Conservation (phyloP, 371 early-diverging fungal genomes). For the Sanchytrium tribonematis region DNA sequence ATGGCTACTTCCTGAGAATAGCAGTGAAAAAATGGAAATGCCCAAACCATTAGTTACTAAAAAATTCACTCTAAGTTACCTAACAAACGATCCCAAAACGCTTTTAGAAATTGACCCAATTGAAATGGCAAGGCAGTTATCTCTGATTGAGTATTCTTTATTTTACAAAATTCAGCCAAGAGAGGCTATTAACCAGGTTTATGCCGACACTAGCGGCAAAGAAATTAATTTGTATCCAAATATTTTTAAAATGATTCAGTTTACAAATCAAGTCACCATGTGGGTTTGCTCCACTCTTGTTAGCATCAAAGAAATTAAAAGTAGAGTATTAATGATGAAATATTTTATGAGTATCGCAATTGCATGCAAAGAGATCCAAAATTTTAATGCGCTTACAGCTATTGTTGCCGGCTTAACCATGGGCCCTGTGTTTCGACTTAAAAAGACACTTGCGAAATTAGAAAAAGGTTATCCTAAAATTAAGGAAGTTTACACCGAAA, state of each 20-base stretch:
- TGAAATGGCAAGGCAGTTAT: conserved; percentile 75
- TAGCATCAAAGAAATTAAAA: conserved; percentile 48
- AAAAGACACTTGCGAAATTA: conserved; percentile 49
- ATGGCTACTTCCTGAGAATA: conserved; percentile 8
- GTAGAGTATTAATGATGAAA: conserved; percentile 36
- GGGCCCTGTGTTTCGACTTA: conserved; percentile 57
- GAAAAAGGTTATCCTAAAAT: conserved; percentile 14
- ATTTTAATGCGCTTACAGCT: conserved; percentile 70
- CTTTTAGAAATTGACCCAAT: conserved; percentile 56
- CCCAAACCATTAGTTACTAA: conserved; percentile 3
- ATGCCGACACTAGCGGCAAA: conserved; percentile 27
- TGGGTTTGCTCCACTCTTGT: conserved; percentile 23
- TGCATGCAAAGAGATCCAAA: conserved; percentile 41
- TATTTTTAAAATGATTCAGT: conserved; percentile 21
- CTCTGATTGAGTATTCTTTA: conserved; percentile 44
- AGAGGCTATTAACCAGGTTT: conserved; percentile 65
- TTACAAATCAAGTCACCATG: conserved; percentile 18
- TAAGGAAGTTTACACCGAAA: conserved; percentile 12
- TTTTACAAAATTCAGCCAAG: conserved; percentile 49
- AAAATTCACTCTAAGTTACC: conserved; percentile 26
- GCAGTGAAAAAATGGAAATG: conserved; percentile 2
- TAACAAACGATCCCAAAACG: conserved; percentile 30
- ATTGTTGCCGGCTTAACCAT: conserved; percentile 64
- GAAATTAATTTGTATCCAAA: conserved; percentile 12
- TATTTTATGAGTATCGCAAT: conserved; percentile 60